Evolutionary conservation across 345 rosid genomes (phyloP), one percentile per base, ranked within the genome.

Genomic region (Sonneratia alba): DNA sequence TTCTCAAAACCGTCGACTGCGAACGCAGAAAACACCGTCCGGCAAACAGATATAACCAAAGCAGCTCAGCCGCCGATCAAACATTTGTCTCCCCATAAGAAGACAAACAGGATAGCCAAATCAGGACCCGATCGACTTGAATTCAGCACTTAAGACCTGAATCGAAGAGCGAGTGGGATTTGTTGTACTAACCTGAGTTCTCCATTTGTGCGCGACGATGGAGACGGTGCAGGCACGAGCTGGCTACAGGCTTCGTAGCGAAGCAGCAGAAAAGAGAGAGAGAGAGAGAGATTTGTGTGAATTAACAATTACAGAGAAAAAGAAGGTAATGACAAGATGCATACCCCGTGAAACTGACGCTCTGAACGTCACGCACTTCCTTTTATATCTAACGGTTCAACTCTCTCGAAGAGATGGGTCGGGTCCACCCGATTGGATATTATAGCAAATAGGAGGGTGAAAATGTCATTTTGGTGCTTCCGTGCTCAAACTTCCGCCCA

Each of bases 171-270:
- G 48, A 38, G 22, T 40, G 32, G 22, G 4, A 40, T 9, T 18
- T 24, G 3, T 1, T 51, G 8, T 22, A 77, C 84, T 70, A 18
- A 86, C 89, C 89, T 56, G 81, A 21, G 55, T 21, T 76, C 36
- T 86, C 83, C 89, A 86, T 86, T 74, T 61, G 42, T 34, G 71
- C 27, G 72, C 71, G 66, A 65, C 77, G 75, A 19, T 21, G 22
- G n/a, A 51, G 34, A 47, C 1, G 9, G 34, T 62, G 19, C 27
- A n/a, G 55, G 36, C 16, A 2, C 32, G 45, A 45, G 70, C 55
- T 68, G 49, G n/a, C 57, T 51, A 15, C 62, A 8, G 12, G 32
- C 10, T n/a, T 56, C 11, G 62, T 21, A 56, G 62, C 27, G 62
- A 56, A 56, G 62, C 27, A 62, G 66, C 18, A 62, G 66, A 62